Evolutionary conservation across 2,329 filamentous ascomycete genomes (phyloP), one percentile per base, ranked within the genome.

Genomic region (Neoscytalidium dimidiatum): DNA sequence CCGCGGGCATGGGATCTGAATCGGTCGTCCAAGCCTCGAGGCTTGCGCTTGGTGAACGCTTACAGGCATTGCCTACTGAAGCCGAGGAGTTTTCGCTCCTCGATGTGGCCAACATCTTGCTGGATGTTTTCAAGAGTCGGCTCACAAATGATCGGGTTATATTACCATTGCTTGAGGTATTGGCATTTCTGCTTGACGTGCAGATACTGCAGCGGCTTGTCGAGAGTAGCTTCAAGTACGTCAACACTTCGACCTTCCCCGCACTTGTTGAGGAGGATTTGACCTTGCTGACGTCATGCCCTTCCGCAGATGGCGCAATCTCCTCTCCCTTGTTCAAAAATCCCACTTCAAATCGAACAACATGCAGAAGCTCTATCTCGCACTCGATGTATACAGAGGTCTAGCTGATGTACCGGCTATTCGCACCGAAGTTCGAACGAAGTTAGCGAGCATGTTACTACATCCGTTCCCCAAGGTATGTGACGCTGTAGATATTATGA

Each of bases 301-400:
- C 5, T 9, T 14, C 19, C 8, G 11, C 64, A 82, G 83, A 64
- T 85, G 84, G 73, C 86, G 86, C 66, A 82, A 77, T 6, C 78
- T 97, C 3, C 92, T 93, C 66, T 81, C 88, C 6, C 82, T 88
- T 38, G 86, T 90, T 3, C 92, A 96, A 72, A 92, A 90, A 76
- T 85, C 91, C 0, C 91, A 94, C 68, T 94, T 91, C 80, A 94
- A 94, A 78, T 91, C 90, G 0, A 88, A 90, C 21, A 95, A 92
- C 74, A 86, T 97, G 48, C 86, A 89, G 58, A 94, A 95, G 75
- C 83, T 98, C 1, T 86, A 92, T 73, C 90, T 92, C 0, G 92
- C 91, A 23, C 81, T 96, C 67, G 90, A 89, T 71, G 85, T 95
- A 13, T 98, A 97, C 77, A 86, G 88, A 2, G 88, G 87, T 0